Base-by-base conservation (phyloP, 2,329 filamentous ascomycete genomes). In the Exophiala viscosa region DNA sequence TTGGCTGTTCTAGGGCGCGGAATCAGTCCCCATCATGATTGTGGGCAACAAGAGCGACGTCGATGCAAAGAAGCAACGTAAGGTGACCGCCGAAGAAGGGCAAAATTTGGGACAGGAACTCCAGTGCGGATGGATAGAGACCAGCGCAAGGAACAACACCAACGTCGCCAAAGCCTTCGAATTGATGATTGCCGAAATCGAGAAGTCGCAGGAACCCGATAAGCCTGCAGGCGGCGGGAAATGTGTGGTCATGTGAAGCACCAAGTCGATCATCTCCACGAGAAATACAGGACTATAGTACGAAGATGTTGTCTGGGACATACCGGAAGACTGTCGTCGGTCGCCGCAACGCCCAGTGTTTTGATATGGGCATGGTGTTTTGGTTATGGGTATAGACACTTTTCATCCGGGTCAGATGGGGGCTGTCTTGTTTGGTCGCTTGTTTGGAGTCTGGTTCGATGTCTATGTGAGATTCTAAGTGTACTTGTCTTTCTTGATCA, bases 31-130 rank as follows among this genome's bases (percentile, higher is more conserved):
- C 8, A 86, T 97, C 64, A 89, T 95, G 64, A 86, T 99, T 57
- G 91, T 99, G 48, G 93, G 90, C 64, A 99, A 99, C 78, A 99
- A 99, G 77, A 91, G 86, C 69, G 93, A 99, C 71, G 78, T 99
- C 52, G 59, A 56, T 28, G 85, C 89, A 56, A 86, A 90, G 48
- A 92, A 96, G 70, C 90, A 96, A 74, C 87, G 93, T 62, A 91
- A 97, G 72, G 90, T 99, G 62, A 85, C 83, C 31, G 73, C 84
- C 46, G 90, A 96, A 60, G 88, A 96, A 63, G 93, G 91, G 62
- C 87, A 87, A 69, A 87, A 86, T 66, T 76, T 96, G 38, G 85
- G 87, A 6, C 87, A 92, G 65, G 88, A 93, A 72, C 87, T 95
- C 70, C 85, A 89, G 59, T 97, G 92, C 72, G 90, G 87, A 34